Evolutionary conservation across 345 rosid species (phyloP).

Genomic region (Eucalyptus decipiens): DNA sequence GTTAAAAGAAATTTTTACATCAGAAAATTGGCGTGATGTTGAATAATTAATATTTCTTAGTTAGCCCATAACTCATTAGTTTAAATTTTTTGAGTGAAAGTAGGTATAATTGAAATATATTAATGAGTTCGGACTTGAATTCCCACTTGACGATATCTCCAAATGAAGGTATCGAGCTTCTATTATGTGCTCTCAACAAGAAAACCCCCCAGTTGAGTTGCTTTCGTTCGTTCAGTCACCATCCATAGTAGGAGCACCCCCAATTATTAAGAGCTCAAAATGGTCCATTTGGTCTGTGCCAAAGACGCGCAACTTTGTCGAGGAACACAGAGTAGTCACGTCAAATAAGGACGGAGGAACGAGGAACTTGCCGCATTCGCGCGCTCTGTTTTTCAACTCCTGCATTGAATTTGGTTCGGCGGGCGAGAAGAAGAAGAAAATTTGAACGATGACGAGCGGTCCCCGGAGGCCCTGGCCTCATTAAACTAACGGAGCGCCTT

Average conservation of each 20-base stretch:
- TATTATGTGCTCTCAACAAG: too few relatives aligned
- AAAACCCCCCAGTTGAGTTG: background rate
- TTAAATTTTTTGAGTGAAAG: too few relatives aligned
- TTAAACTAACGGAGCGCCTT: background rate
- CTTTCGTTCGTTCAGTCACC: background rate
- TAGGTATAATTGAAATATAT: rapidly evolving
- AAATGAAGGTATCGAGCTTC: too few relatives aligned
- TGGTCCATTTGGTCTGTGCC: background rate
- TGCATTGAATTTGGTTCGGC: background rate
- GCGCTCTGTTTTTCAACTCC: background rate
- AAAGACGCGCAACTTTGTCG: background rate
- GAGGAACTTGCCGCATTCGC: background rate
- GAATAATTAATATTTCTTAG: too few relatives aligned
- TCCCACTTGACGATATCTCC: too few relatives aligned
- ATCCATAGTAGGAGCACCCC: background rate
- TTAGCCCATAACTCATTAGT: too few relatives aligned
- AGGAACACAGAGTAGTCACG: background rate
- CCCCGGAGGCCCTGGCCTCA: background rate
- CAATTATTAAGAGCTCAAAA: background rate
- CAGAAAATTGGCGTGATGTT: too few relatives aligned
- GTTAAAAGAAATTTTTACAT: too few relatives aligned
- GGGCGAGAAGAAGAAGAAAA: background rate
- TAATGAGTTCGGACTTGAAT: rapidly evolving
- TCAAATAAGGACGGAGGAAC: background rate
- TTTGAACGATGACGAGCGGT: background rate